A percentile compares a stretch with the other conserved stretches of the same genome.
phyloP scores from a whole-genome alignment of 306 rosid species.

The Cucurbita moschata region DNA sequence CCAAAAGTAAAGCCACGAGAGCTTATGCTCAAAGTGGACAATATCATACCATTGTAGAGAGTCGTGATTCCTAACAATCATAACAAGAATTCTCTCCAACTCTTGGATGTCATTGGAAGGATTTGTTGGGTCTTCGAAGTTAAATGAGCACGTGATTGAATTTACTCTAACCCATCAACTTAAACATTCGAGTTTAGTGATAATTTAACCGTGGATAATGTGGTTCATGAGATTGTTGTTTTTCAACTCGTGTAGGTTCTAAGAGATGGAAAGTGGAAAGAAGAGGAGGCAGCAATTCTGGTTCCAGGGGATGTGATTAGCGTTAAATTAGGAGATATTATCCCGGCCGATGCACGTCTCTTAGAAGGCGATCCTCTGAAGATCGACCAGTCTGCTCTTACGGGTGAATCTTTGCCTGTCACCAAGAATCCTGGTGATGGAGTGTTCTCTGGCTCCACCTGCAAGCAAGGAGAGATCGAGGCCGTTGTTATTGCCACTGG shows the following conservation, averaged over 20 bases:
- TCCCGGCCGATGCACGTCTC: slow-evolving; percentile 89
- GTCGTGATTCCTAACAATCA: not conserved
- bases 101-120: not conserved
- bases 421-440: slow-evolving; percentile 60
- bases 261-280: slow-evolving; percentile 75
- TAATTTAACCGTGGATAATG: not conserved
- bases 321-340: slow-evolving; percentile 82
- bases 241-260: slow-evolving; percentile 31
- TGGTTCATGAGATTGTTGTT: not conserved
- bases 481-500: slow-evolving; percentile 93
- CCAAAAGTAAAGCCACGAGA: too few species aligned
- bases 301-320: slow-evolving; percentile 90
- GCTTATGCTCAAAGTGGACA: too few species aligned
- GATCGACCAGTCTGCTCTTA: slow-evolving; percentile 85
- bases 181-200: not conserved
- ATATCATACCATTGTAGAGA: too few species aligned
- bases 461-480: slow-evolving; percentile 91
- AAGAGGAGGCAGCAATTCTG: slow-evolving; percentile 61
- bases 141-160: not conserved
- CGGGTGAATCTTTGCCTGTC: slow-evolving; percentile 84
- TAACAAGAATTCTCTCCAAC: not conserved
- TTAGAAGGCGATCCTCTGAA: slow-evolving; percentile 77
- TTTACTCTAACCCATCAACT: not conserved
- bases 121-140: not conserved
- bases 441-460: slow-evolving; percentile 84